These are phyloP conservation scores for Beauveria brongniartii DNA, from an alignment of 2,329 filamentous ascomycete species.

Conservation along the genomic window DNA sequence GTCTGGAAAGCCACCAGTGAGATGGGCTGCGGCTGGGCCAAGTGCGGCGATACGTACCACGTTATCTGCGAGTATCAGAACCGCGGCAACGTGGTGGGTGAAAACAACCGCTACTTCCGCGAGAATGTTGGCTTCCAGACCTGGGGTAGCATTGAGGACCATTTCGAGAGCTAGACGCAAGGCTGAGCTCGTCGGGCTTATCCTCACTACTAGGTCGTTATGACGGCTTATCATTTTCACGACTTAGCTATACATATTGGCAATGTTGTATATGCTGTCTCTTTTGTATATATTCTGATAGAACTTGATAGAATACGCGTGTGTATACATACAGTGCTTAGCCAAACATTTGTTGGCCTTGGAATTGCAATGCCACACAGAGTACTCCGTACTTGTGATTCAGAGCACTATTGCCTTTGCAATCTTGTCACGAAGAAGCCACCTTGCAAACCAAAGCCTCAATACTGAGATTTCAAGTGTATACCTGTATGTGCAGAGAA, in stretches of 20 bases:
- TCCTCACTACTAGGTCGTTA: neutral
- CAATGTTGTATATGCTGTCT: neutral
- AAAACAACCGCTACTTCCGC: neutral
- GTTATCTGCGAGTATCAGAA: conserved; percentile 14
- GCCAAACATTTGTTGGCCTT: too few species aligned
- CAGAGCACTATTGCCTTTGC: too few species aligned
- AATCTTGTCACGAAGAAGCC: too few species aligned
- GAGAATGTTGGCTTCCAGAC: conserved; percentile 10
- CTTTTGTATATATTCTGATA: neutral
- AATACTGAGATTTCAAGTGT: too few species aligned
- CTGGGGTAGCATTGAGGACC: neutral
- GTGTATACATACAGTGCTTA: too few species aligned
- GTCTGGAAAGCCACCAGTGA: conserved; percentile 22
- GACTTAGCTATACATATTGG: neutral
- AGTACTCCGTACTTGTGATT: too few species aligned
- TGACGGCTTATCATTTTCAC: neutral
- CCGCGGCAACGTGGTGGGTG: conserved; percentile 11
- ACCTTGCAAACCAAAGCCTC: too few species aligned
- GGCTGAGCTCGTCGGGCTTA: neutral
- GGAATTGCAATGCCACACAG: too few species aligned
- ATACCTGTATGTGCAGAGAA: too few species aligned
- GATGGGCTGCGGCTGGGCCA: conserved; percentile 19
- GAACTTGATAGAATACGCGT: too few species aligned
- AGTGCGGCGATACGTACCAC: conserved; percentile 10
- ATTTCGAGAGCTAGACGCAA: neutral